Evolutionary conservation across 176 grass and related monocot genomes (phyloP), one percentile per base, ranked within the genome.

Genomic region (Chloris gayana): DNA sequence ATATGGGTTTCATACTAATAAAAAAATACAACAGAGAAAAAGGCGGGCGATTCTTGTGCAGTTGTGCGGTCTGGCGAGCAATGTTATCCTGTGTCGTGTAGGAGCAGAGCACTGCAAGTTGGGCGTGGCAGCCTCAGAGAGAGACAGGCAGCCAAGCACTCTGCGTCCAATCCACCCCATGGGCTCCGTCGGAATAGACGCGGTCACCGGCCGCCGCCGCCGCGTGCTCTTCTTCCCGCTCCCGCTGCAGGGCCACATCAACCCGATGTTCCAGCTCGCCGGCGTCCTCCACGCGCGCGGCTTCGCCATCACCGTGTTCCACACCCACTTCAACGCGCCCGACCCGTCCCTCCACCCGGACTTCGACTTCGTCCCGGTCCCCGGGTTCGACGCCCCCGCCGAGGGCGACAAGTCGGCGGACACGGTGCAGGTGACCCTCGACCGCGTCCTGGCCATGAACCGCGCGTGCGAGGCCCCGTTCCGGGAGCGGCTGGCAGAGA

Each of bases 191-290:
- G 69, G 42, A n/a, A n/a, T n/a, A 31, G 18, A 53, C 17, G 7
- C 27, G 14, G 18, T 30, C 70, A 33, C 19, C 53, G 73, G 10
- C 19, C 32, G 3, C 7, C 44, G n/a, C 21, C 41, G 69, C 15
- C 63, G 80, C 38, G 49, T 84, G 21, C 34, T 88, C 34, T 12
- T 88, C 46, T 88, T 88, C 41, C 86, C 80, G 14, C 41, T 76
- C 9, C 86, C 86, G 19, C 84, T 34, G 49, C 79, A 88, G 38
- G 86, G 86, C 31, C 86, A 88, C 73, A 88, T 88, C 66, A 72
- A 79, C 56, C 80, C 86, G 9, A 88, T 84, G 80, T 26, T 88
- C 26, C 73, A 79, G 9, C 86, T 88, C 31, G 80, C 72, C 9
- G 44, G 17, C 14, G 6, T 35, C 21, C 80, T 88, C 75, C 86